phyloP scores from a whole-genome alignment of 176 grass and related monocot species.

The Ensete ventricosum region DNA sequence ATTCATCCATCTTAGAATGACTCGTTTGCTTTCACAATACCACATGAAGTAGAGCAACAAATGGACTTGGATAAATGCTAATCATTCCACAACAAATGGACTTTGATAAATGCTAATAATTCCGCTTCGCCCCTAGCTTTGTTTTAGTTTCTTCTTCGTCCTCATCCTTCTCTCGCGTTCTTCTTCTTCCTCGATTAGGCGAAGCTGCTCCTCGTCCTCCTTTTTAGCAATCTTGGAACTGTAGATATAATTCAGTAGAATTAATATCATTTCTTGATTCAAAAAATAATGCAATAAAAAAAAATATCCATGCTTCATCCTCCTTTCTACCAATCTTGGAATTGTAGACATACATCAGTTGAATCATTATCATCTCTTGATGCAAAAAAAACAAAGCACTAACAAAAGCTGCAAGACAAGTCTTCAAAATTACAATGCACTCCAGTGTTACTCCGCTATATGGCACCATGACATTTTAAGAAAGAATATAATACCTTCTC shows the following conservation, averaged over 20 bases:
- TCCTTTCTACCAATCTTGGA: background rate
- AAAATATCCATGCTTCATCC: background rate
- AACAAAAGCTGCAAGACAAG: too few relatives aligned
- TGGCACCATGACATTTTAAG: too few relatives aligned
- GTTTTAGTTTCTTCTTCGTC: constrained; percentile 40
- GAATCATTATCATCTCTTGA: too few relatives aligned
- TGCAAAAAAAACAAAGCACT: too few relatives aligned
- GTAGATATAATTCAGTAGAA: background rate
- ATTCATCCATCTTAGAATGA: background rate
- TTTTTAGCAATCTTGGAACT: constrained; percentile 55
- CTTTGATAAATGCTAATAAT: background rate
- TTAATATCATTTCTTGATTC: background rate
- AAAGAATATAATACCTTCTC: constrained; percentile 35
- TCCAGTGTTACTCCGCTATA: too few relatives aligned
- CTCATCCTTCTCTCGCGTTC: constrained; percentile 22
- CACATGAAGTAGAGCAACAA: background rate
- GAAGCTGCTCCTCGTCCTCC: constrained; percentile 69
- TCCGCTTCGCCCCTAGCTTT: background rate
- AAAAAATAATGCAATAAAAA: background rate
- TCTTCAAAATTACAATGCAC: too few relatives aligned
- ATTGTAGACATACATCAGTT: background rate
- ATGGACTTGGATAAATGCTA: background rate
- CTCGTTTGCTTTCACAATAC: too few relatives aligned
- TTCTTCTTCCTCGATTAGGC: constrained; percentile 59
- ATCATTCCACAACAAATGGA: background rate